phyloP scores from a whole-genome alignment of 306 rosid species.

The Datisca glomerata region DNA sequence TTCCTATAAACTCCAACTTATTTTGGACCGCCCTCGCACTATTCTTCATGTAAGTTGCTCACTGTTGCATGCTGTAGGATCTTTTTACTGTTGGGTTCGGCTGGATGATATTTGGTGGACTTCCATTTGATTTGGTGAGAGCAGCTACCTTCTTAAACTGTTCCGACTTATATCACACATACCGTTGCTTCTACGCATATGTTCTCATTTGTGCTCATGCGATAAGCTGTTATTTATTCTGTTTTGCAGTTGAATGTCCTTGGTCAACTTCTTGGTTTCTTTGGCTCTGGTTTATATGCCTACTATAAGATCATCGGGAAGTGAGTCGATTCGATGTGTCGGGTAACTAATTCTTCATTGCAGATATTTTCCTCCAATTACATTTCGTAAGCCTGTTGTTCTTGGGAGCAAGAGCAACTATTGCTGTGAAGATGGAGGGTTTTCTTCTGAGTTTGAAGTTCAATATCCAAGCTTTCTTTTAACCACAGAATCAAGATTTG shows the following conservation, averaged over 20 bases:
- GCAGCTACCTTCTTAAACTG: neutral
- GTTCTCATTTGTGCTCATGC: neutral
- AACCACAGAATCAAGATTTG: neutral
- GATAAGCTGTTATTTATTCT: constrained; percentile 7
- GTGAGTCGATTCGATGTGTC: constrained; percentile 2
- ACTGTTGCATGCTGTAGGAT: constrained; percentile 33
- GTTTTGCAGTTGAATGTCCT: constrained; percentile 59
- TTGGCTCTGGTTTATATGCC: constrained; percentile 82
- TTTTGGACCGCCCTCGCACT: no score
- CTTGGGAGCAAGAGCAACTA: neutral
- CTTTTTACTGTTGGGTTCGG: constrained; percentile 84
- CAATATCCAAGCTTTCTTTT: no score
- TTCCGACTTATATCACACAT: neutral
- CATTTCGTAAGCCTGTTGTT: no score
- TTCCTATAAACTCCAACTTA: no score
- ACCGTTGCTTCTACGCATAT: neutral
- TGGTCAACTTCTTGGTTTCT: constrained; percentile 74
- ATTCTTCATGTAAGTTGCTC: no score
- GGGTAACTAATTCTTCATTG: neutral
- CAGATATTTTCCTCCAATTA: no score
- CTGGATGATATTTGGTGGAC: constrained; percentile 88
- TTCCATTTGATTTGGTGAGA: constrained; percentile 59
- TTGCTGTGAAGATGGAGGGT: neutral
- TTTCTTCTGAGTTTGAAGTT: neutral
- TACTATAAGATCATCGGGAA: constrained; percentile 76